phyloP scores from a whole-genome alignment of 768 basidiomycete genomes.

The Lepiota venenata region DNA sequence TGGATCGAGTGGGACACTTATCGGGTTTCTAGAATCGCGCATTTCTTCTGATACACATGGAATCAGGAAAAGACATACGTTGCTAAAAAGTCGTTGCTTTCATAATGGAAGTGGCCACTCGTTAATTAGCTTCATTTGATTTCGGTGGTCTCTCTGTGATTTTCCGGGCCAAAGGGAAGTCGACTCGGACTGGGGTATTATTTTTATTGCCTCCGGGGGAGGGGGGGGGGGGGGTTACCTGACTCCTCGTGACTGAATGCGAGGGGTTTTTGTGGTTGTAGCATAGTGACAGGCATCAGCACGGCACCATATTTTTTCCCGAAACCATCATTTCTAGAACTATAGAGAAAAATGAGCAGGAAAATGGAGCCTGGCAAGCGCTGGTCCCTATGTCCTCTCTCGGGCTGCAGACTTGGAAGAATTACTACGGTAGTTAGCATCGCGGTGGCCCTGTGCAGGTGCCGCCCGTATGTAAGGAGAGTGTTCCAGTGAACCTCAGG shows the following conservation, averaged over 20 bases:
- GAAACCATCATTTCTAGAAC: background rate
- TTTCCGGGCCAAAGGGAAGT: background rate
- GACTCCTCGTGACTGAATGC: background rate
- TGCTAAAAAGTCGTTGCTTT: background rate
- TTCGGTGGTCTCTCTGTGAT: slow-evolving; percentile 1
- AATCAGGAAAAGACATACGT: background rate
- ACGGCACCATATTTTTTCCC: slow-evolving; percentile 7
- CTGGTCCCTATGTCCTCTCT: background rate
- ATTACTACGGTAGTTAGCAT: background rate
- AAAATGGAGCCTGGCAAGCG: background rate
- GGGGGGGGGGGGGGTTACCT: no score
- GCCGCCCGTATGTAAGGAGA: background rate
- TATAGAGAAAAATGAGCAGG: background rate
- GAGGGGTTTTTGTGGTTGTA: background rate
- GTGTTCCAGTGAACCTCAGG: background rate
- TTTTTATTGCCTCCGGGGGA: slow-evolving; percentile 4
- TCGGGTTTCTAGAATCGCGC: background rate
- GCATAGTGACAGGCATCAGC: slow-evolving; percentile 5
- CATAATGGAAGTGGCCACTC: background rate
- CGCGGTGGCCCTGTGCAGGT: background rate
- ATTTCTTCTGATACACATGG: background rate
- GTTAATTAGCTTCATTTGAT: background rate
- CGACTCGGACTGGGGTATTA: background rate
- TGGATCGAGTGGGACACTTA: background rate
- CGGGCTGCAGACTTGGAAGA: background rate